These are phyloP conservation scores for Kodamaea suecica DNA, from an alignment of 1,139 yeast species.

Conservation along the genomic window DNA sequence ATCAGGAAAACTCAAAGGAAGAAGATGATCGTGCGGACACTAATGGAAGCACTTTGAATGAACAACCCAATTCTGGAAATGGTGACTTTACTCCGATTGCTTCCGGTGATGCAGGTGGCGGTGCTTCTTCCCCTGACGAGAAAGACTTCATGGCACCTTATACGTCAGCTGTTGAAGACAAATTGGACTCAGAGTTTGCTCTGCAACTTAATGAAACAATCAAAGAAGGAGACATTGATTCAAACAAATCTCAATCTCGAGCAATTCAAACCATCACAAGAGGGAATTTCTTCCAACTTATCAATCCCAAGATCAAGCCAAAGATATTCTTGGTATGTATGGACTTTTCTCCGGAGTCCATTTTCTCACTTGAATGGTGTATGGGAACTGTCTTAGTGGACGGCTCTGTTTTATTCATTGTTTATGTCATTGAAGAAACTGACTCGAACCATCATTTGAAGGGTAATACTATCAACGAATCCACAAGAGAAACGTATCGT, in stretches of 20 bases:
- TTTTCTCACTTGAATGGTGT: conserved; percentile 86
- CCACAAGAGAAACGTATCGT: conserved; percentile 49
- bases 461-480: conserved; percentile 39
- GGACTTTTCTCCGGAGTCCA: conserved; percentile 82
- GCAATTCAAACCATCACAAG: conserved; percentile 68
- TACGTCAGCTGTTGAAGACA: conserved; percentile 70
- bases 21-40: too few species aligned
- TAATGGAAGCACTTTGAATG: too few species aligned
- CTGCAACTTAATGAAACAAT: conserved; percentile 56
- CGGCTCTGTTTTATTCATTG: conserved; percentile 77
- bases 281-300: conserved; percentile 61
- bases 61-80: too few species aligned
- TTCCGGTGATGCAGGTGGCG: conserved; percentile 2
- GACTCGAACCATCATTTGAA: conserved; percentile 46
- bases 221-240: conserved; percentile 58
- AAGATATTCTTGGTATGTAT: conserved; percentile 74
- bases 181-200: conserved; percentile 63
- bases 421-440: conserved; percentile 75
- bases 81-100: too few species aligned
- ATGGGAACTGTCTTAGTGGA: conserved; percentile 83
- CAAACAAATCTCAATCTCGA: conserved; percentile 52
- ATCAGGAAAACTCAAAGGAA: conserved; percentile 42
- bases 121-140: conserved; percentile 14
- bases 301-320: conserved; percentile 51
- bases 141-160: conserved; percentile 54